phyloP scores from a whole-genome alignment of 2,329 filamentous ascomycete species.

The Westerdykella sp. region DNA sequence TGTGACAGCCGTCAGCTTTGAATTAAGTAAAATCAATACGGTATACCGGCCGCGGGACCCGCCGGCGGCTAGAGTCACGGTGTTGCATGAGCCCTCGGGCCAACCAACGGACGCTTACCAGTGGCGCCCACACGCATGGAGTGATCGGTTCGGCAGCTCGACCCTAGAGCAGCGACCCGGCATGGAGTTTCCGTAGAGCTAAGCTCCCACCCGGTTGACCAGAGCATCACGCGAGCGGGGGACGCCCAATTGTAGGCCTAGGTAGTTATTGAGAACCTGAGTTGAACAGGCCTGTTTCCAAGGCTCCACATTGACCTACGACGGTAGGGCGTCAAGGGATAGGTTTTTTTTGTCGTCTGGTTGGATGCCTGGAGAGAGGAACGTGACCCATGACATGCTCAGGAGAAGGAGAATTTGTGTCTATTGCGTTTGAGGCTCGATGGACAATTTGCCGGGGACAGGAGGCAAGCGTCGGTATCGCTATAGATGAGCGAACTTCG shows the following conservation, averaged over 20 bases:
- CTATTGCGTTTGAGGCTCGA: neutral
- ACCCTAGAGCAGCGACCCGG: constrained; percentile 1
- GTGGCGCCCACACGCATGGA: constrained; percentile 3
- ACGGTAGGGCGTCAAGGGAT: no score
- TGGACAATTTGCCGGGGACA: no score
- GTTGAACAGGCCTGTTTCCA: no score
- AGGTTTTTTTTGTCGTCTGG: no score
- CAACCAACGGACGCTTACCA: constrained; percentile 4
- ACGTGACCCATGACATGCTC: neutral
- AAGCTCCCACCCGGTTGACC: no score
- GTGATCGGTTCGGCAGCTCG: neutral
- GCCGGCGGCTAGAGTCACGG: constrained; percentile 4
- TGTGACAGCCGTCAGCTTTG: constrained; percentile 7
- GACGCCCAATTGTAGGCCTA: no score
- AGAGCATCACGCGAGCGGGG: no score
- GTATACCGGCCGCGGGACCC: constrained; percentile 4
- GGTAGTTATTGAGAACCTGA: no score
- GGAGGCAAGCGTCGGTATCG: constrained; percentile 1
- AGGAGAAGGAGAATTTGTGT: neutral
- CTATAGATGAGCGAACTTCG: constrained; percentile 1
- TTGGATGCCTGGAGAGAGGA: neutral
- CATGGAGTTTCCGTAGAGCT: neutral
- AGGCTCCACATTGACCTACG: no score
- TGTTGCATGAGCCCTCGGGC: constrained; percentile 8
- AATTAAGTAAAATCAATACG: constrained; percentile 6